A percentile compares a stretch with the other conserved stretches of the same genome.
phyloP scores from a whole-genome alignment of 2,329 filamentous ascomycete species.

The Phoma sp. region DNA sequence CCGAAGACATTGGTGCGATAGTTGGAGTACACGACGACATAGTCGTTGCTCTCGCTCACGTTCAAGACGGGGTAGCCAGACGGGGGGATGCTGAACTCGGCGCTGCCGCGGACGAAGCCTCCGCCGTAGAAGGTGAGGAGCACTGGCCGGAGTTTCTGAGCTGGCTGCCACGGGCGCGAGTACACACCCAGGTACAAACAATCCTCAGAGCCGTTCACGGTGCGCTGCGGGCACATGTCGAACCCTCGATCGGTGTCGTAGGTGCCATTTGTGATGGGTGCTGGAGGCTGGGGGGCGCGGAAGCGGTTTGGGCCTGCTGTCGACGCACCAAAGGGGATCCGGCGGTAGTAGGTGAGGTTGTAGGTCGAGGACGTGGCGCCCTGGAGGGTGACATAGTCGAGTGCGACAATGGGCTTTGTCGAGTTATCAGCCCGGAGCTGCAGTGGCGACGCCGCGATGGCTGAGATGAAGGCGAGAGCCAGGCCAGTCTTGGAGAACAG shows the following conservation, averaged over 20 bases:
- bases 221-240: slow-evolving; percentile 65
- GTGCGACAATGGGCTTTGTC: slow-evolving; percentile 30
- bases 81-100: slow-evolving; percentile 62
- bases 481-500: slow-evolving; percentile 8
- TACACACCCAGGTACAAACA: slow-evolving; percentile 68
- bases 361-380: slow-evolving; percentile 60
- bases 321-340: slow-evolving; percentile 67
- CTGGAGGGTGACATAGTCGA: slow-evolving; percentile 54
- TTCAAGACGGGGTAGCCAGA: slow-evolving; percentile 65
- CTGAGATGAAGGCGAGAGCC: slow-evolving; percentile 11
- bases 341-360: slow-evolving; percentile 66
- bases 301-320: slow-evolving; percentile 65
- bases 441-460: slow-evolving; percentile 19
- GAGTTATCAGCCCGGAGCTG: slow-evolving; percentile 10
- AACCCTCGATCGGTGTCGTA: slow-evolving; percentile 64
- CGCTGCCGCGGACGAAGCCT: slow-evolving; percentile 65
- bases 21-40: slow-evolving; percentile 60
- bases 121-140: slow-evolving; percentile 68
- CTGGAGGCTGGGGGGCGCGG: slow-evolving; percentile 64
- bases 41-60: slow-evolving; percentile 58
- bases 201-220: slow-evolving; percentile 63
- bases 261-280: slow-evolving; percentile 54
- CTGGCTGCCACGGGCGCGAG: slow-evolving; percentile 61
- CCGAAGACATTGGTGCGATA: slow-evolving; percentile 66
- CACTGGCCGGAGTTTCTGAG: slow-evolving; percentile 58